A percentile compares a stretch with the other conserved stretches of the same genome.
Conservation (phyloP, 2,329 filamentous ascomycete genomes). For the Fusarium equiseti region DNA sequence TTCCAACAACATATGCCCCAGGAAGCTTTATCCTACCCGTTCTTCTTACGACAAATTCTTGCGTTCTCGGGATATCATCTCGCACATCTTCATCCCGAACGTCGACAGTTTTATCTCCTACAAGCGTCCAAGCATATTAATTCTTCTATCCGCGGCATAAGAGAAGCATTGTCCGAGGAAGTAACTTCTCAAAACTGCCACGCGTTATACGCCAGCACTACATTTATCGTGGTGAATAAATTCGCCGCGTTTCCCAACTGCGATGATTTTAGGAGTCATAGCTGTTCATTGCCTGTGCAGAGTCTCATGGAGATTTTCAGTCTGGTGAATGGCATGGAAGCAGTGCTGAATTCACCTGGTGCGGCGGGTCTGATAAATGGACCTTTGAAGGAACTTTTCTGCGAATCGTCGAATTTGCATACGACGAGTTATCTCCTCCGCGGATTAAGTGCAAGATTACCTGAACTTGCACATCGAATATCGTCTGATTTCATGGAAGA, state of each 20-base stretch:
- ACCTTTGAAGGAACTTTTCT: slow-evolving; percentile 20
- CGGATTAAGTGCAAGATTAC: not conserved
- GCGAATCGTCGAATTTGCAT: accelerated
- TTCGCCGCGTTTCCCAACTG: slow-evolving; percentile 36
- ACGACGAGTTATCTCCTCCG: not conserved
- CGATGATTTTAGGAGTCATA: slow-evolving; percentile 16
- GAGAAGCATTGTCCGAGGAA: slow-evolving; percentile 7
- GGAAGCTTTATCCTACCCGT: slow-evolving; percentile 27
- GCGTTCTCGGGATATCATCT: slow-evolving; percentile 35
- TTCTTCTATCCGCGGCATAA: slow-evolving; percentile 25
- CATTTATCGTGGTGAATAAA: slow-evolving; percentile 33
- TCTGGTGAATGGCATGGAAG: slow-evolving; percentile 30
- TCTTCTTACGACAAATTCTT: slow-evolving; percentile 33
- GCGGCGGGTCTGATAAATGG: not conserved
- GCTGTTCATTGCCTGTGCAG: slow-evolving; percentile 11
- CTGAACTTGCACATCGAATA: slow-evolving; percentile 15
- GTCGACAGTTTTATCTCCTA: slow-evolving; percentile 7
- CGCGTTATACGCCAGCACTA: slow-evolving; percentile 17
- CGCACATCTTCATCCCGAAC: slow-evolving; percentile 27
- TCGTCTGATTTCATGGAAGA: slow-evolving; percentile 13
- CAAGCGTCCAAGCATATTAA: slow-evolving; percentile 38
- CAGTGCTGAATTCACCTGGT: slow-evolving; percentile 16
- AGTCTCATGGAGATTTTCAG: slow-evolving; percentile 32
- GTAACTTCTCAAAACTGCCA: slow-evolving; percentile 27
- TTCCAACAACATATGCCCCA: slow-evolving; percentile 33